Percentiles rank a stretch among this genome's conserved stretches.
These are phyloP conservation scores for Pleurotus djamor DNA, from an alignment of 768 basidiomycete species.

Conservation along the genomic window DNA sequence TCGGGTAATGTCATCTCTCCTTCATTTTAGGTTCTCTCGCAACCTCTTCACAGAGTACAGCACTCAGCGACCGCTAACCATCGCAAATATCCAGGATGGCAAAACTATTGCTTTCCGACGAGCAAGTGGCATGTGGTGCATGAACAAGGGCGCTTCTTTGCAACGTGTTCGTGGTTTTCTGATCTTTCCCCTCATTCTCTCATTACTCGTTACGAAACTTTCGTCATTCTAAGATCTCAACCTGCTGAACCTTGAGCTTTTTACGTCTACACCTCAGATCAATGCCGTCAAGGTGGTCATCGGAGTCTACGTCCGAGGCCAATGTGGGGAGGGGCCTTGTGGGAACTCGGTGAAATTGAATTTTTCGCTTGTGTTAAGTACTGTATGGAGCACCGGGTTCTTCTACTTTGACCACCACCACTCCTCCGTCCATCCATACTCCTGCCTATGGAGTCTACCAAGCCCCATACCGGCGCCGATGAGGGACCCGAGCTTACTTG, in stretches of 20 bases:
- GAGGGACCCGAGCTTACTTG: conserved; percentile 28
- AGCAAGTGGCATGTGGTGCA: too few relatives aligned
- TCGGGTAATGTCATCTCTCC: too few relatives aligned
- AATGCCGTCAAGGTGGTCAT: neutral
- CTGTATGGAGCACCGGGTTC: neutral
- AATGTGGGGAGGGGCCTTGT: neutral
- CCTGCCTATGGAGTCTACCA: neutral
- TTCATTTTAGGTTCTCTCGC: too few relatives aligned
- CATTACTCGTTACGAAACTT: too few relatives aligned
- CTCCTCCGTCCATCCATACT: neutral
- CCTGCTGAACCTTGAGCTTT: neutral
- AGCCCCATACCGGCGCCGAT: neutral
- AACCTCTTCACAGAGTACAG: too few relatives aligned
- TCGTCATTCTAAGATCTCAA: too few relatives aligned
- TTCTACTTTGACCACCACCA: neutral
- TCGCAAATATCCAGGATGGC: too few relatives aligned
- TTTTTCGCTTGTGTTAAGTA: neutral
- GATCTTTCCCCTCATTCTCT: too few relatives aligned
- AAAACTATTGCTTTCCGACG: too few relatives aligned
- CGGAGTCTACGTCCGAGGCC: neutral
- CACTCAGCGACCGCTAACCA: too few relatives aligned
- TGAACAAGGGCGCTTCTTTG: too few relatives aligned
- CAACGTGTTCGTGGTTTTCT: too few relatives aligned
- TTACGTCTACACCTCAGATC: neutral
- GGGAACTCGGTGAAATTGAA: neutral